Evolutionary conservation across 2,329 filamentous ascomycete genomes (phyloP), one percentile per base, ranked within the genome.

Genomic region (Colletotrichum tofieldiae): DNA sequence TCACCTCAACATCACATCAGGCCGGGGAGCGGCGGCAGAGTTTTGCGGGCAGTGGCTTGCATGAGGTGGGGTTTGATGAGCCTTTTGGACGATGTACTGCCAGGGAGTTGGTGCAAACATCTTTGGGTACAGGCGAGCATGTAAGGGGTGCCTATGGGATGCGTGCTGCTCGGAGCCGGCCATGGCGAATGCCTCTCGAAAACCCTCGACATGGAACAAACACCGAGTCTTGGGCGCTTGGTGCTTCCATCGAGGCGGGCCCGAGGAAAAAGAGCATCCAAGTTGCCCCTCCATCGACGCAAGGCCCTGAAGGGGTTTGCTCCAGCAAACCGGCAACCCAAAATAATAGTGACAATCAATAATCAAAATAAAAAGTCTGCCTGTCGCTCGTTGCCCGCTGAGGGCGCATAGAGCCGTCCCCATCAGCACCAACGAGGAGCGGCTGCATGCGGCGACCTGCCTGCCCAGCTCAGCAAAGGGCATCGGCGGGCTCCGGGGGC

Each of bases 401-500:
- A 47, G 54, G 64, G 20, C 68, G 70, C 70, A 70, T 35, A 69
- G 23, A 52, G 68, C 68, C 68, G 68, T 58, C 29, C 29, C 23
- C 35, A 37, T 37, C 8, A 37, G 55, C 16, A 43, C 41, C 14
- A 43, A 8, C 37, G n/a, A 45, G 37, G 47, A 65, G 65, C 65
- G 70, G 65, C 70, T 72, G 70, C 52, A 62, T 63, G 69, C 69
- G 69, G 69, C 69, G 69, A 39, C n/a, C 35, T 72, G 52, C 69
- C 58, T 65, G 61, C 45, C 35, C 45, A 59, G 67, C 47, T 35
- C 58, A 47, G 55, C 52, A 56, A 75, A 65, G 78, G 78, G 75
- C 55, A 73, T 79, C 79, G 79, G 79, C 79, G 79, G 78, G 75
- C 76, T 80, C 79, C 79, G 79, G 75, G 73, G 65, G 66, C 45